A percentile compares a stretch with the other conserved stretches of the same genome.
Evolutionary conservation across 805 yeast species (phyloP).

Genomic region (Sungouiozyma ichnusensis): DNA sequence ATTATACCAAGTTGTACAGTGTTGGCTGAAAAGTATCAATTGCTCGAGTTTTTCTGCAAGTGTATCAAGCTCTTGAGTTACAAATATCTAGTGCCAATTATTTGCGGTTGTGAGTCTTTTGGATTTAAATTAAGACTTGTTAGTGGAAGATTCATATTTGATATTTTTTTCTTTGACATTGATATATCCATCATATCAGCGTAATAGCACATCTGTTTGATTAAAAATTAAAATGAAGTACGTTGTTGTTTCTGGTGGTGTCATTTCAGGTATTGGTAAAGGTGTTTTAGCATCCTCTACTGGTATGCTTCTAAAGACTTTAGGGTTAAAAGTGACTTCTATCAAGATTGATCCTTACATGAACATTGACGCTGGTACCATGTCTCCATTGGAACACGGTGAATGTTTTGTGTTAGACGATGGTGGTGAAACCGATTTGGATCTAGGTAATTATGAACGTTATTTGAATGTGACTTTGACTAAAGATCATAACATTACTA

Average conservation of each 20-base stretch:
- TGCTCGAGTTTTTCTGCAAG: no score
- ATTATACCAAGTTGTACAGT: no score
- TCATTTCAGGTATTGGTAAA: conserved; percentile 97
- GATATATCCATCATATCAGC: no score
- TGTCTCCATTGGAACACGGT: conserved; percentile 99
- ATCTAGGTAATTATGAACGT: conserved; percentile 95
- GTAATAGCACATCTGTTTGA: not conserved
- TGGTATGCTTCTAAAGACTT: conserved; percentile 85
- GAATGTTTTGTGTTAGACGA: conserved; percentile 96
- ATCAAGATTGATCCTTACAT: conserved; percentile 98
- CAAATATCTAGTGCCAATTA: no score
- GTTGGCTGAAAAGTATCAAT: no score
- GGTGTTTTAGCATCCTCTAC: conserved; percentile 98
- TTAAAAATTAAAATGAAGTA: conserved; percentile 61
- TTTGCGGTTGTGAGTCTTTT: no score
- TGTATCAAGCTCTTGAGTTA: no score
- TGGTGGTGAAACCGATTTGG: conserved; percentile 98
- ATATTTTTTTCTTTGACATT: no score
- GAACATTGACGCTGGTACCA: conserved; percentile 99
- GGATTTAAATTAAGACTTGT: no score
- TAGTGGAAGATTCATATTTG: no score
- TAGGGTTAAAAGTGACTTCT: conserved; percentile 91
- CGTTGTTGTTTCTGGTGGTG: conserved; percentile 99
- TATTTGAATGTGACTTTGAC: conserved; percentile 90
- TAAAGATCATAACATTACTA: conserved; percentile 90